Conservation (phyloP, 768 basidiomycete species). For the Strobilomyces dryophilus region DNA sequence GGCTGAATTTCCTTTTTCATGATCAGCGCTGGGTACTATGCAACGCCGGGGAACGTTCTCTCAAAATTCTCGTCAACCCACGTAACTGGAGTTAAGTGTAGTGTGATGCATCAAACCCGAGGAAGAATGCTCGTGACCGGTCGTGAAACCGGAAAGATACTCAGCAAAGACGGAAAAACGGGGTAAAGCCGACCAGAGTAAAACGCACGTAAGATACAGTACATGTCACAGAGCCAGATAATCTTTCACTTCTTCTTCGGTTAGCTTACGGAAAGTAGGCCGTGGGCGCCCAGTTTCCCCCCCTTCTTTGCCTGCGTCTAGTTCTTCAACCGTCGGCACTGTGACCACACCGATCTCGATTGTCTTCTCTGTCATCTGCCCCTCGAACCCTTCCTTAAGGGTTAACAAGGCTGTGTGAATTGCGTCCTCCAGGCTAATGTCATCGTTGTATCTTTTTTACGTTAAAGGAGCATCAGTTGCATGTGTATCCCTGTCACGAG, state of each 20-base stretch:
- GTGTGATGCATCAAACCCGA: constrained; percentile 3
- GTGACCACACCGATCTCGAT: constrained; percentile 98
- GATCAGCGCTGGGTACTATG: constrained; percentile 20
- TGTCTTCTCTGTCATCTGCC: constrained; percentile 99
- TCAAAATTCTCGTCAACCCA: constrained; percentile 6
- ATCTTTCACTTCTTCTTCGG: constrained; percentile 95
- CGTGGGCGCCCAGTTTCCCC: constrained; percentile 65
- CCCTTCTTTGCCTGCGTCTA: constrained; percentile 62
- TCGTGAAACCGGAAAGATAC: constrained; percentile 8
- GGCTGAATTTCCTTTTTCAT: constrained; percentile 25
- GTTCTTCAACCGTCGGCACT: constrained; percentile 64
- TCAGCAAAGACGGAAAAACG: constrained; percentile 13
- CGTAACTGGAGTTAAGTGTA: constrained; percentile 5
- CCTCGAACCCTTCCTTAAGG: constrained; percentile 98
- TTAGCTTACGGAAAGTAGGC: constrained; percentile 92
- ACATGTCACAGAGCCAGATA: constrained; percentile 76
- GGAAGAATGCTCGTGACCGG: constrained; percentile 4
- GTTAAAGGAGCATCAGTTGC: constrained; percentile 16
- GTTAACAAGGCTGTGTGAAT: constrained; percentile 98
- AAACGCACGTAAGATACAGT: constrained; percentile 30
- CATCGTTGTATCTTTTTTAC: constrained; percentile 91
- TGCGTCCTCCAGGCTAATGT: constrained; percentile 97
- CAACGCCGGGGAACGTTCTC: constrained; percentile 5
- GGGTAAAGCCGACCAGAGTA: constrained; percentile 15
- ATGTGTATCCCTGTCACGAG: constrained; percentile 15